Evolutionary conservation across 495 filamentous ascomycete species (phyloP).

Genomic region (Tuber brumale): DNA sequence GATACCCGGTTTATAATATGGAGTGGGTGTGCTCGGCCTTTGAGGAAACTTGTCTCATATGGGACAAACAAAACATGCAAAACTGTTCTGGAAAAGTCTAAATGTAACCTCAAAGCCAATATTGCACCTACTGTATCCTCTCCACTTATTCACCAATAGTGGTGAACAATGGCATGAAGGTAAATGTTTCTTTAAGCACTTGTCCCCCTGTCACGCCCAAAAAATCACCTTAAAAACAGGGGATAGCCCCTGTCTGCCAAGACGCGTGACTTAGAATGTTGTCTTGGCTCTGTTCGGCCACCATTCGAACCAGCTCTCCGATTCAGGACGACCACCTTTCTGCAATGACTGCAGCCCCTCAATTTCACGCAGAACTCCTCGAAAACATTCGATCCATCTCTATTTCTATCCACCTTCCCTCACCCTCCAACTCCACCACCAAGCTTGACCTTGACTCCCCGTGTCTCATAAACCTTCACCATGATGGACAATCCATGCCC

Average conservation of each 20-base stretch:
- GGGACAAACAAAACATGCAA: background rate
- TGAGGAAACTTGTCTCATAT: background rate
- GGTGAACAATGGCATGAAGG: background rate
- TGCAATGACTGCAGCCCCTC: constrained; percentile 37
- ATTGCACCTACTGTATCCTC: too few species aligned
- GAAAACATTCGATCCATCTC: constrained; percentile 80
- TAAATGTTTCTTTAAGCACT: too few species aligned
- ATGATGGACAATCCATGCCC: constrained; percentile 50
- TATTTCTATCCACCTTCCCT: constrained; percentile 60
- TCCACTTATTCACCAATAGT: too few species aligned
- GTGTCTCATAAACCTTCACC: constrained; percentile 49
- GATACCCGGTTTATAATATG: background rate
- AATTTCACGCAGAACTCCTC: constrained; percentile 80
- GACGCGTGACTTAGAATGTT: background rate
- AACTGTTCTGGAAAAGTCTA: background rate
- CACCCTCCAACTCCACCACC: constrained; percentile 47
- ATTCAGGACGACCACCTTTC: background rate
- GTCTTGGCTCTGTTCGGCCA: background rate
- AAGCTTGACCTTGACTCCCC: constrained; percentile 49
- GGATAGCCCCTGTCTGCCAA: background rate
- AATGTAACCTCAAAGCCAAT: too few species aligned
- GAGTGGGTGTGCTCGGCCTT: too few species aligned
- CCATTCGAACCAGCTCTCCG: background rate
- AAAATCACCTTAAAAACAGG: background rate
- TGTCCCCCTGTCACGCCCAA: too few species aligned